Conservation (phyloP, 2,329 filamentous ascomycete species). For the Anthostomella pinea region DNA sequence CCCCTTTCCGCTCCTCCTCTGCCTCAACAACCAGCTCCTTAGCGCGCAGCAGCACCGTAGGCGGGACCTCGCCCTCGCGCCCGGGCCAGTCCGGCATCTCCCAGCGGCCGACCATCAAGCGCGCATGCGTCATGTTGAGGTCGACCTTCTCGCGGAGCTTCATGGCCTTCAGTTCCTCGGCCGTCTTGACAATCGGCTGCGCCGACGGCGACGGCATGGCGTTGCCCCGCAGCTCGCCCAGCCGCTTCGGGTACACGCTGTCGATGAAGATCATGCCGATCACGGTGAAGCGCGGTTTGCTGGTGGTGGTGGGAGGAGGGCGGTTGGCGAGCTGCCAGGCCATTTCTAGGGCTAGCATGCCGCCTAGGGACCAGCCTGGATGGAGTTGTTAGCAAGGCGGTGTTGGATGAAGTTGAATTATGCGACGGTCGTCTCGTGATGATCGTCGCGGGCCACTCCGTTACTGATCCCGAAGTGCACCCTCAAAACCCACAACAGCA, state of each 20-base stretch:
- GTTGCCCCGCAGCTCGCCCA: conserved; percentile 15
- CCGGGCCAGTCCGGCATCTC: conserved; percentile 23
- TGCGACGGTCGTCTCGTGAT: no score
- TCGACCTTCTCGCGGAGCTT: conserved; percentile 29
- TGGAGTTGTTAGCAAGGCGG: neutral
- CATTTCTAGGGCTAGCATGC: conserved; percentile 50
- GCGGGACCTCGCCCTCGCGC: conserved; percentile 32
- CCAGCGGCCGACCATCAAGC: conserved; percentile 29
- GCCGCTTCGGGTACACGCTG: conserved; percentile 39
- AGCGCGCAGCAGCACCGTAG: conserved; percentile 45
- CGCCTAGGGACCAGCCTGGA: conserved; percentile 52
- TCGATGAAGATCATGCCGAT: conserved; percentile 54
- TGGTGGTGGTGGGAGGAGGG: conserved; percentile 25
- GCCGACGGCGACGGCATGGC: conserved; percentile 17
- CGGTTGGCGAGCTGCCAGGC: conserved; percentile 40
- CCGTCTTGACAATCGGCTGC: conserved; percentile 26
- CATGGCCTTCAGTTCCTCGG: conserved; percentile 28
- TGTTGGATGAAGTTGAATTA: neutral
- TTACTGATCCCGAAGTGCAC: no score
- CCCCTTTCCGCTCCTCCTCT: conserved; percentile 7
- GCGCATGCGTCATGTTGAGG: conserved; percentile 33
- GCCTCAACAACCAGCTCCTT: conserved; percentile 37
- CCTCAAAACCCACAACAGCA: no score
- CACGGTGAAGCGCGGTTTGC: conserved; percentile 34
- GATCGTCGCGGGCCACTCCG: neutral